Conservation (phyloP, 2,329 filamentous ascomycete genomes). For the Scedosporium apiospermum region DNA sequence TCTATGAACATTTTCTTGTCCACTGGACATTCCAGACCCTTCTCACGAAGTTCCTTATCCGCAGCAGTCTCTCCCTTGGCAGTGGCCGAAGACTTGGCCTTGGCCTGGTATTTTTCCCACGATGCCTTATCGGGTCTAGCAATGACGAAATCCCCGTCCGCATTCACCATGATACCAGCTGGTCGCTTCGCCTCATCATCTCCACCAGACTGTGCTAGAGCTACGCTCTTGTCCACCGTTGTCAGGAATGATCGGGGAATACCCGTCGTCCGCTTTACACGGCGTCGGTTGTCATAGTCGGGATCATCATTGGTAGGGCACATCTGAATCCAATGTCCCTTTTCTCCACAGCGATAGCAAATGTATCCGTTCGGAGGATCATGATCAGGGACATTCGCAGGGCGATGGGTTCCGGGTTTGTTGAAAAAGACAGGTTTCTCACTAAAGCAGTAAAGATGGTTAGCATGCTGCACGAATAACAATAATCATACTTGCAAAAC, state of each 20-base stretch:
- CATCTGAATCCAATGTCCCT: constrained; percentile 98
- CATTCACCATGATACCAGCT: constrained; percentile 92
- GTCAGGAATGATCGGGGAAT: constrained; percentile 94
- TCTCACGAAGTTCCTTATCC: constrained; percentile 80
- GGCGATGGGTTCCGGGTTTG: constrained; percentile 50
- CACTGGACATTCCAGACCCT: constrained; percentile 84
- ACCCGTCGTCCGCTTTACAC: constrained; percentile 92
- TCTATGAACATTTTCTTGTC: constrained; percentile 98
- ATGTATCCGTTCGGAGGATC: constrained; percentile 90
- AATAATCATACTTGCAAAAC: neutral
- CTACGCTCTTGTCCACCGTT: constrained; percentile 83
- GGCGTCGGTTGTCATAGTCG: constrained; percentile 84
- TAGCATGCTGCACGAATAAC: constrained; percentile 14
- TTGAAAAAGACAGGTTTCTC: constrained; percentile 51
- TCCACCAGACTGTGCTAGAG: constrained; percentile 62
- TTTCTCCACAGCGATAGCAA: constrained; percentile 92
- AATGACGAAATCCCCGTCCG: constrained; percentile 94
- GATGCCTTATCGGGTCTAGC: constrained; percentile 90
- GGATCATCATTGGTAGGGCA: constrained; percentile 99
- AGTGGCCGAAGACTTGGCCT: constrained; percentile 76
- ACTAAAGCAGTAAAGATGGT: constrained; percentile 26
- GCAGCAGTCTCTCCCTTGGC: constrained; percentile 68
- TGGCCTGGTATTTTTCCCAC: constrained; percentile 96
- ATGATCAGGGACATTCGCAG: constrained; percentile 76
- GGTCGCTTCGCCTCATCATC: constrained; percentile 73